Evolutionary conservation across 2,329 filamentous ascomycete species (phyloP), one percentile per base, ranked within the genome.

Genomic region (Verticillium albo-atrum): DNA sequence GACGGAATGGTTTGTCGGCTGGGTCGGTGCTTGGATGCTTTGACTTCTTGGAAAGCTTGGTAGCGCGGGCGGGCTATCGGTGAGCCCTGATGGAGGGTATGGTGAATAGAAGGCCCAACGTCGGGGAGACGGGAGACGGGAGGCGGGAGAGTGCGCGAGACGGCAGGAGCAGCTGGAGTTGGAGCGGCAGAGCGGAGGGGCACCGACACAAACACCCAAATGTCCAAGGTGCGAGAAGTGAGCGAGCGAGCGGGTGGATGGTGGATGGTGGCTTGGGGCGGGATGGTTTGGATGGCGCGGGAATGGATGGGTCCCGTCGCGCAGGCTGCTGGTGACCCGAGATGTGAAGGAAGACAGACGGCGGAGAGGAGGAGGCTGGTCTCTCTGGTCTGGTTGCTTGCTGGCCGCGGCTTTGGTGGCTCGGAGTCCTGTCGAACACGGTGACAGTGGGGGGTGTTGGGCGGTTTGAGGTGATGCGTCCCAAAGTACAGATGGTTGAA

Each of bases 181-280:
- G 42, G 25, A 25, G 42, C 42, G 42, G 42, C 42, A 47, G 42
- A n/a, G 42, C 42, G 20, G 42, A 47, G 42, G 42, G 42, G 42
- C 14, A 47, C 20, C 14, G 30, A 6, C 30, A 32, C 42, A 15
- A 37, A 17, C 35, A 37, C 15, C 35, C 42, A 23, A 47, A 47
- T 20, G 42, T n/a, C n/a, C n/a, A 47, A 23, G 42, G 42, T 47
- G 42, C 20, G 42, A 23, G 42, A 23, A 47, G n/a, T 12, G n/a
- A 50, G 50, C 26, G 47, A 53, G 15, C 6, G n/a, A n/a, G n/a
- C n/a, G n/a, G n/a, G 52, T 30, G 15, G n/a, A 47, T 12, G n/a
- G n/a, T n/a, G 25, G 35, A 54, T 12, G 35, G 58, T 55, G 61
- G 59, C 54, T 57, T 35, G 51, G 57, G 23, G 61, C 61, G 59